Evolutionary conservation across 1,139 yeast genomes (phyloP), one percentile per base, ranked within the genome.

Genomic region (Yamadazyma jaroonii): DNA sequence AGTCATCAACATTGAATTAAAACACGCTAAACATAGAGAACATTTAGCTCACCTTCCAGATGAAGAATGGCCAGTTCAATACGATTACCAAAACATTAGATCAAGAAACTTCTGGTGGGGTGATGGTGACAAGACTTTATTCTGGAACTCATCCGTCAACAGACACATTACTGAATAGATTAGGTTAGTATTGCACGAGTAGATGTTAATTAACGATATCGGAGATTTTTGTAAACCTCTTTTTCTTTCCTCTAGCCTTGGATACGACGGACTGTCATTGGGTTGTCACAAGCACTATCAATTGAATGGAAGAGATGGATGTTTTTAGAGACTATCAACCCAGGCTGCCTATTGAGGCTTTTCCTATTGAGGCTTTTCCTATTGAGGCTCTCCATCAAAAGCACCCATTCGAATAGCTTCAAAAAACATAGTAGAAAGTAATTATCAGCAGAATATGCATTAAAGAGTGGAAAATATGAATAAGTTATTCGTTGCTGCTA

Each of bases 401-500:
- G n/a, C n/a, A n/a, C n/a, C n/a, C n/a, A n/a, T n/a, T n/a, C n/a
- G n/a, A n/a, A n/a, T n/a, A n/a, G n/a, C n/a, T n/a, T n/a, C n/a
- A n/a, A n/a, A n/a, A n/a, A n/a, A n/a, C n/a, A 10, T 23, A 23
- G 25, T 9, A 23, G 25, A 9, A 23, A 23, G 25, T 9, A 10
- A 23, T 9, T 23, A 10, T 23, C 25, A 20, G 15, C 14, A 9
- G 25, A 21, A 29, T 24, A 35, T 36, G 35, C 32, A 29, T 45
- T 62, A 81, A 53, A 80, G 71, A 44, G 87, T 81, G 39, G 87
- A 80, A 59, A 83, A 82, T 47, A 84, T 83, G 67, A 84, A 84
- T 56, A 87, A 75, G 66, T 94, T 94, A 68, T 94, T 94, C 21
- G 99, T 94, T 24, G 98, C 98, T 36, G 97, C 98, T 56, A 94